Conservation (phyloP, 108 stramenopile genomes). For the Nitzschia sp. region DNA sequence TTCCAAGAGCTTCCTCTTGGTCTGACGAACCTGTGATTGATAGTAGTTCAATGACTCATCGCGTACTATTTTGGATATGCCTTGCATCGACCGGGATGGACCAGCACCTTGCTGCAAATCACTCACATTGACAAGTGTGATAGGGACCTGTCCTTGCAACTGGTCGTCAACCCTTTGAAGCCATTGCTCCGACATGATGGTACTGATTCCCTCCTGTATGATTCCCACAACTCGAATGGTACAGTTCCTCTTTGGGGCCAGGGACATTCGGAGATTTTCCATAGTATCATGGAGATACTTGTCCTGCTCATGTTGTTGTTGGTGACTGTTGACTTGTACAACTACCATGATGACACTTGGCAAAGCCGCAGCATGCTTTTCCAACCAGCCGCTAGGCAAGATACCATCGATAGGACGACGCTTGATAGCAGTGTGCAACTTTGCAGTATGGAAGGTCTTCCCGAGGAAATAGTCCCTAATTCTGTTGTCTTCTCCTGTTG, state of each 20-base stretch:
- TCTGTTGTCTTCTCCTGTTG: slow-evolving; percentile 51
- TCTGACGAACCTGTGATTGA: slow-evolving; percentile 30
- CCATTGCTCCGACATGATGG: slow-evolving; percentile 39
- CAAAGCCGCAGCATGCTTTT: slow-evolving; percentile 71
- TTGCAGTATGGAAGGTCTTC: neutral
- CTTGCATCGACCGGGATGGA: slow-evolving; percentile 27
- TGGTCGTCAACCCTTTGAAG: slow-evolving; percentile 14
- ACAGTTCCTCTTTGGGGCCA: slow-evolving; percentile 62
- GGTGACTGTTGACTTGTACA: slow-evolving; percentile 32
- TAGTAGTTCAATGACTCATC: slow-evolving; percentile 50
- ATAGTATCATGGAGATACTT: slow-evolving; percentile 46
- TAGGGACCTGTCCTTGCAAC: slow-evolving; percentile 1
- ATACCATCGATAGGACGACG: slow-evolving; percentile 61
- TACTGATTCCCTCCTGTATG: slow-evolving; percentile 39
- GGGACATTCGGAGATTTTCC: slow-evolving; percentile 46
- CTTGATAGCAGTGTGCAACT: slow-evolving; percentile 28
- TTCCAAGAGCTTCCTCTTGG: slow-evolving; percentile 42
- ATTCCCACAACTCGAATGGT: slow-evolving; percentile 66
- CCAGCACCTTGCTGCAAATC: slow-evolving; percentile 22
- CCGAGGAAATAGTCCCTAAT: slow-evolving; percentile 21
- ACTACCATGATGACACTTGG: slow-evolving; percentile 74
- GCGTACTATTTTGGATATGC: slow-evolving; percentile 35
- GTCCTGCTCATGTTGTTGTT: slow-evolving; percentile 36
- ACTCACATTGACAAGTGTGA: slow-evolving; percentile 22
- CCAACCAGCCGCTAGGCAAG: slow-evolving; percentile 69